Evolutionary conservation across 2,329 filamentous ascomycete species (phyloP).

Genomic region (Clarireedia homoeocarpa): DNA sequence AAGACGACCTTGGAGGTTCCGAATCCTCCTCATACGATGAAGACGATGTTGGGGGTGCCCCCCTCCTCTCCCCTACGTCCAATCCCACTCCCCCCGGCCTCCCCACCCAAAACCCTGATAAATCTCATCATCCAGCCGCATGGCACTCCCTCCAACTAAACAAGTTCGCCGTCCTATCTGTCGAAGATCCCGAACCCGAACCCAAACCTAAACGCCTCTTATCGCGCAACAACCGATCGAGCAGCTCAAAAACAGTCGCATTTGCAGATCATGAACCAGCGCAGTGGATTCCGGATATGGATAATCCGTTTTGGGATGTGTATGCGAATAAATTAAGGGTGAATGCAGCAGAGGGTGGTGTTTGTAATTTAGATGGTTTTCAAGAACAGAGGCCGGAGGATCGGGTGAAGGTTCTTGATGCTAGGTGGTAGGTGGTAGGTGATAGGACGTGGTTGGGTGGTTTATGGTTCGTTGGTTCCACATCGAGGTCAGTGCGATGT

Average conservation of each 20-base stretch:
- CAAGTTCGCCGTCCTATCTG: neutral
- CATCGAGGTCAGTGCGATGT: no score
- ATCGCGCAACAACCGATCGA: neutral
- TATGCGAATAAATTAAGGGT: conserved; percentile 30
- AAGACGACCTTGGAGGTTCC: conserved; percentile 4
- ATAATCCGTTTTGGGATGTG: conserved; percentile 24
- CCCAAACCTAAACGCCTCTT: neutral
- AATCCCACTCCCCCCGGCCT: neutral
- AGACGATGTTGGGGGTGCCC: conserved; percentile 8
- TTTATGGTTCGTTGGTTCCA: no score
- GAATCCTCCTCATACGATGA: neutral
- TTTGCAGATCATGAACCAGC: neutral
- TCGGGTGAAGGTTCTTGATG: no score
- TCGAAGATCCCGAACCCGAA: neutral
- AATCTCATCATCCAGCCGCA: neutral
- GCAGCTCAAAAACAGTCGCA: neutral
- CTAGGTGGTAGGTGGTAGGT: no score
- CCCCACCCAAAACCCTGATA: neutral
- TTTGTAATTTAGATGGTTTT: conserved; percentile 20
- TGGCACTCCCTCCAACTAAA: conserved; percentile 12
- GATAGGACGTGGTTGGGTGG: no score
- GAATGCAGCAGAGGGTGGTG: conserved; percentile 23
- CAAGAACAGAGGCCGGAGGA: no score
- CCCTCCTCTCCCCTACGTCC: neutral
- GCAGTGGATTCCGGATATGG: conserved; percentile 18